Conservation (phyloP, 176 grass and related monocot species). For the Luzula sylvatica region DNA sequence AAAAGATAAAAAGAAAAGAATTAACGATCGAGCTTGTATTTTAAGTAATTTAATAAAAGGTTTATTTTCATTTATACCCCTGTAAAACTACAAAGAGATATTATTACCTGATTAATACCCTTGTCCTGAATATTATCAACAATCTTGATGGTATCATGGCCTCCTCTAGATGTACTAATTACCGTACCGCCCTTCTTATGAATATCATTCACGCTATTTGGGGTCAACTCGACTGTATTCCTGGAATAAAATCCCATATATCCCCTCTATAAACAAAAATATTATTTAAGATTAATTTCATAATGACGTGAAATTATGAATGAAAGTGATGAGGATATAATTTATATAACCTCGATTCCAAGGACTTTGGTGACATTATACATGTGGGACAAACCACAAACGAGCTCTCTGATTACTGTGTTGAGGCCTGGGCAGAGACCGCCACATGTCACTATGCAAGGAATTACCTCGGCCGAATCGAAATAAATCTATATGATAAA, state of each 20-base stretch:
- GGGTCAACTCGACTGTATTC: conserved; percentile 76
- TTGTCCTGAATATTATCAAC: conserved; percentile 96
- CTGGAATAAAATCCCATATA: conserved; percentile 95
- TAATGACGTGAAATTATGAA: conserved; percentile 15
- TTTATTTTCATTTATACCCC: too few relatives aligned
- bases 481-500: conserved; percentile 58
- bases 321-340: not conserved
- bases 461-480: conserved; percentile 64
- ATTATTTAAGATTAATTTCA: not conserved
- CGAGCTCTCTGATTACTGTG: conserved; percentile 94
- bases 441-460: conserved; percentile 97
- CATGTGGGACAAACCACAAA: conserved; percentile 93
- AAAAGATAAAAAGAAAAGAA: conserved; percentile 16
- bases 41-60: not conserved
- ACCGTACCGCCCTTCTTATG: conserved; percentile 89
- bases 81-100: too few relatives aligned
- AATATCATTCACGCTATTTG: conserved; percentile 91
- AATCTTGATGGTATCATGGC: conserved; percentile 87
- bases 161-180: conserved; percentile 88
- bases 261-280: conserved; percentile 47
- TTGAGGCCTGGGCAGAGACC: conserved; percentile 97
- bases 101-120: conserved; percentile 86
- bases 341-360: conserved; percentile 66
- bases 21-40: conserved; percentile 3
- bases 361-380: conserved; percentile 57